phyloP scores from a whole-genome alignment of 2,329 filamentous ascomycete species.

The Talaromyces verruculosus region DNA sequence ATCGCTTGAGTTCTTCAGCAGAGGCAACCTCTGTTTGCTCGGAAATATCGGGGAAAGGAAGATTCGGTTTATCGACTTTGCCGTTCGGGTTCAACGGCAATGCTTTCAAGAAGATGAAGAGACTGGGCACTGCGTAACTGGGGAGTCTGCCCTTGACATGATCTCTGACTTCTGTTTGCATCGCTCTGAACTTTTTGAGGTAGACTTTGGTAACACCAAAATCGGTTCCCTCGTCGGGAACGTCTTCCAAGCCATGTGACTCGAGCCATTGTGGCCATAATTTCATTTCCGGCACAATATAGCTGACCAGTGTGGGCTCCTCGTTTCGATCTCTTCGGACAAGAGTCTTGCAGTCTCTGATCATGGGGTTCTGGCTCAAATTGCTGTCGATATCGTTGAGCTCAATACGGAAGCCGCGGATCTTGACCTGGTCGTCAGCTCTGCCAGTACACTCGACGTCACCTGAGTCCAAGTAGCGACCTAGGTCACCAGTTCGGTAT shows the following conservation, averaged over 20 bases:
- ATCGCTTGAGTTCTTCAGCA: constrained; percentile 49
- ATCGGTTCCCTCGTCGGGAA: constrained; percentile 50
- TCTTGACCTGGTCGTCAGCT: constrained; percentile 88
- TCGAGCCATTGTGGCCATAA: constrained; percentile 71
- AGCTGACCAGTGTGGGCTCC: constrained; percentile 83
- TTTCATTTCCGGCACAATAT: constrained; percentile 78
- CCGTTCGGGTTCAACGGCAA: constrained; percentile 83
- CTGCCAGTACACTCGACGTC: constrained; percentile 77
- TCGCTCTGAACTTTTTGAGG: constrained; percentile 61
- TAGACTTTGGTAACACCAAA: constrained; percentile 22
- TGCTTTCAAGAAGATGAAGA: constrained; percentile 70
- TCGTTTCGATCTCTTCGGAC: constrained; percentile 81
- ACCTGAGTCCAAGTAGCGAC: constrained; percentile 68
- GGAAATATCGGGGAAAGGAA: constrained; percentile 77
- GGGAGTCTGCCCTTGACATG: constrained; percentile 71
- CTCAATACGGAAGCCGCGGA: constrained; percentile 93
- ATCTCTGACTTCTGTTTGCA: constrained; percentile 62
- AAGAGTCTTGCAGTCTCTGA: constrained; percentile 83
- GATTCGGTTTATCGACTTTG: constrained; percentile 75
- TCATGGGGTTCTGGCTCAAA: constrained; percentile 68
- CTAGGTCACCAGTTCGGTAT: constrained; percentile 85
- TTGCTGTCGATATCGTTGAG: constrained; percentile 89
- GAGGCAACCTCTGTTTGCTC: constrained; percentile 60
- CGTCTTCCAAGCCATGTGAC: constrained; percentile 55
- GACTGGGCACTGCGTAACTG: constrained; percentile 70